Evolutionary conservation across 768 basidiomycete genomes (phyloP), one percentile per base, ranked within the genome.

Genomic region (Lactifluus subvellereus): DNA sequence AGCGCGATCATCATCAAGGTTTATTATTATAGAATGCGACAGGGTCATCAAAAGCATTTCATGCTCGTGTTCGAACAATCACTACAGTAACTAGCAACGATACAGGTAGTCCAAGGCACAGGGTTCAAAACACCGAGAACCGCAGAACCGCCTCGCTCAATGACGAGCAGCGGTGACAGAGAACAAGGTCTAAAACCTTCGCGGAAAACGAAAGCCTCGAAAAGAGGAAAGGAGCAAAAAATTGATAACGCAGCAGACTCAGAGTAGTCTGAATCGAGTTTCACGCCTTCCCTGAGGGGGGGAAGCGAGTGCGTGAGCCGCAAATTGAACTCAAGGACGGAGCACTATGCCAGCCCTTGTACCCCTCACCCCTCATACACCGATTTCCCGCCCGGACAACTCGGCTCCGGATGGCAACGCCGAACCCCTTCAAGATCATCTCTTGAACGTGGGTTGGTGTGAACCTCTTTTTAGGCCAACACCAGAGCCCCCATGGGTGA

Each of bases 261-360:
- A 84, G 83, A 84, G 80, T 83, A 85, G 82, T 84, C 83, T 83
- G 83, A 84, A 83, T 85, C 80, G 81, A 84, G 83, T 82, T 81
- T 71, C 77, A 73, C 72, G 61, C 54, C n/a, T 38, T 48, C 49
- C 50, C 42, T 4, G 27, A 57, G 54, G 64, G 27, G 57, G 54
- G 64, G 67, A 65, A 61, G 58, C 49, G 37, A 68, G 45, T 38
- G 45, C 71, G 74, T 77, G 80, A 77, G 81, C 83, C 78, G 80
- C 84, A 81, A 85, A 85, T 82, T 84, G 81, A 77, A 82, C 85
- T 85, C 67, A 85, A 86, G 82, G 77, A 78, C 77, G 71, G 54
- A 69, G 66, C 61, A 59, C 62, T 45, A 57, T 50, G 20, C 56
- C 37, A 27, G 47, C 62, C 53, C 57, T 27, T 61, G 57, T 40